A percentile compares a stretch with the other conserved stretches of the same genome.
Evolutionary conservation across 129 eudicot genomes (phyloP).

Genomic region (Chrysanthemum seticuspe): DNA sequence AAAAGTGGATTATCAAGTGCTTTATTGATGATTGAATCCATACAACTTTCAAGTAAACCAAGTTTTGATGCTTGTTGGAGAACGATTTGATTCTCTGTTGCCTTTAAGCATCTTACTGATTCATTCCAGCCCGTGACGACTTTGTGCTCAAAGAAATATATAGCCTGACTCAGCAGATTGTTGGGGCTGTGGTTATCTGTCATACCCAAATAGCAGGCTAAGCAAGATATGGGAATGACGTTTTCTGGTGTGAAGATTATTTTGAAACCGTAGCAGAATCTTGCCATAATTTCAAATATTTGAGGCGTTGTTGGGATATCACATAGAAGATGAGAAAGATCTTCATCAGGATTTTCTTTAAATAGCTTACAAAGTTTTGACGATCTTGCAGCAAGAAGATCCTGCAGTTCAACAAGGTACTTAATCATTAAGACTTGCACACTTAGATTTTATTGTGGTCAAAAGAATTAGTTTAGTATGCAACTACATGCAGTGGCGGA

Average conservation of each 20-base stretch:
- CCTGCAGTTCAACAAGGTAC: conserved; percentile 29
- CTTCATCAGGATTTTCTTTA: conserved; percentile 35
- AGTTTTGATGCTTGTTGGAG: conserved; percentile 45
- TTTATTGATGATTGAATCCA: conserved; percentile 41
- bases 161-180: conserved; percentile 42
- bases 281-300: conserved; percentile 46
- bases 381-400: conserved; percentile 46
- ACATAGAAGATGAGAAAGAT: conserved; percentile 34
- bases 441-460: not conserved
- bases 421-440: too few relatives aligned
- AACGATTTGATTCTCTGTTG: conserved; percentile 19
- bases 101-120: conserved; percentile 36
- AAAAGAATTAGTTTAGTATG: not conserved
- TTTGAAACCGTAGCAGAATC: conserved; percentile 57
- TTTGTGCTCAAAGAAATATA: conserved; percentile 32
- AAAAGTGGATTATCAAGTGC: conserved; percentile 44
- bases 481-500: too few relatives aligned
- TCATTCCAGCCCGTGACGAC: conserved; percentile 52
- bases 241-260: conserved; percentile 46
- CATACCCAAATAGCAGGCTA: conserved; percentile 54
- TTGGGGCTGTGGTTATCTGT: conserved; percentile 44
- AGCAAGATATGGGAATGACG: conserved; percentile 38
- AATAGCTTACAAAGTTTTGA: conserved; percentile 36
- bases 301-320: conserved; percentile 44
- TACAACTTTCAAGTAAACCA: conserved; percentile 41